Conservation (phyloP, 352 stramenopile genomes). For the Peronospora destructor region DNA sequence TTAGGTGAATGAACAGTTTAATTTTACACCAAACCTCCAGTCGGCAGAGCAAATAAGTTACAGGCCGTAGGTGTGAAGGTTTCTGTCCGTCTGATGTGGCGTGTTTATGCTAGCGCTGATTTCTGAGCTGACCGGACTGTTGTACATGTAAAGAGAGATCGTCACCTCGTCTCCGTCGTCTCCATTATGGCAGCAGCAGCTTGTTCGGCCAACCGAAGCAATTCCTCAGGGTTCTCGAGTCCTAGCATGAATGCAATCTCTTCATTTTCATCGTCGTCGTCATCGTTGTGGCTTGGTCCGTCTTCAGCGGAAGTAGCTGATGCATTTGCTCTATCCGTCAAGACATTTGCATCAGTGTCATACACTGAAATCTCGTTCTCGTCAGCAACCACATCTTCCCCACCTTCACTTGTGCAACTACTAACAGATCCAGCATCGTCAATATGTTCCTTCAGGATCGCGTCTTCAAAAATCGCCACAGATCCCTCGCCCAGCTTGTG, state of each 20-base stretch:
- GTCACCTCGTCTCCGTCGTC: conserved; percentile 14
- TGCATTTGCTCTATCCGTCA: not conserved
- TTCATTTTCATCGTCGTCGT: conserved; percentile 13
- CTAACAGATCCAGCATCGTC: not conserved
- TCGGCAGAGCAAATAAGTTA: not conserved
- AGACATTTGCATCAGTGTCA: not conserved
- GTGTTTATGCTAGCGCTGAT: not conserved
- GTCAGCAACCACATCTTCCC: not conserved
- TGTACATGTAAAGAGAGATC: not conserved
- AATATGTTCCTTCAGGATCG: conserved; percentile 2
- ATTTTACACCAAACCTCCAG: conserved; percentile 1
- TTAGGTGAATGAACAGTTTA: conserved; percentile 4
- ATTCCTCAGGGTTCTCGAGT: conserved; percentile 20
- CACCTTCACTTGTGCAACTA: not conserved
- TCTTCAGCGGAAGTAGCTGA: not conserved
- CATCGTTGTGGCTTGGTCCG: not conserved
- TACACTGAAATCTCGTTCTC: not conserved
- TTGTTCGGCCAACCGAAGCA: conserved; percentile 30
- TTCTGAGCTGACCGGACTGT: not conserved
- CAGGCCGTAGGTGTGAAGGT: not conserved
- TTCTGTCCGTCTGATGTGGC: conserved; percentile 1
- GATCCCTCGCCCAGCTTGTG: conserved; percentile 6
- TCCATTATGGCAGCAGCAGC: conserved; percentile 24
- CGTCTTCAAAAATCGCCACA: conserved; percentile 17
- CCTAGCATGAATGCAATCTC: conserved; percentile 34